Conservation (phyloP, 352 stramenopile species). For the Pythium oligandrum region DNA sequence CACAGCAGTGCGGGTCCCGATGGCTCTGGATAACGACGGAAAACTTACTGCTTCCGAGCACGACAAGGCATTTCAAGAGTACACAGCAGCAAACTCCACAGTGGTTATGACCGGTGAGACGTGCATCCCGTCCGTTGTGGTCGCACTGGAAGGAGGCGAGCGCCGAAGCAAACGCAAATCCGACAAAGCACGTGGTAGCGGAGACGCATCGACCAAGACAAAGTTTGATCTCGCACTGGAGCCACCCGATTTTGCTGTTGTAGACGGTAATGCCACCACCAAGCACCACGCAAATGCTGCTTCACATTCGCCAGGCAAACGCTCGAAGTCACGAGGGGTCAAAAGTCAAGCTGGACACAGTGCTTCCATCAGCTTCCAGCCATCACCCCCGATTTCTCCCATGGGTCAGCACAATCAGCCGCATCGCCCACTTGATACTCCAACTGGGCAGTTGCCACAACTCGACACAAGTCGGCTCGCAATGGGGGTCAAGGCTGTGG, state of each 20-base stretch:
- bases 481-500: conserved; percentile 46
- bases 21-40: neutral
- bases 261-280: conserved; percentile 25
- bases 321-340: conserved; percentile 2
- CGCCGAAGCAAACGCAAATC: neutral
- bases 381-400: too few relatives aligned
- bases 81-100: conserved; percentile 35
- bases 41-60: conserved; percentile 13
- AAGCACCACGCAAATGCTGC: neutral
- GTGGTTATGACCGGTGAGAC: conserved; percentile 1
- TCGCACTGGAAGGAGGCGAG: too few relatives aligned
- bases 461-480: conserved; percentile 49
- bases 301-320: conserved; percentile 30
- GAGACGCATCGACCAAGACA: neutral
- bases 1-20: conserved; percentile 23
- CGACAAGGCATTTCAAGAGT: conserved; percentile 31
- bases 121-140: neutral
- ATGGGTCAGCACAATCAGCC: neutral
- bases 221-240: conserved; percentile 47
- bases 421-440: neutral
- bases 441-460: conserved; percentile 31
- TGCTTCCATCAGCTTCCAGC: too few relatives aligned
- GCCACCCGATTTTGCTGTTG: conserved; percentile 25
- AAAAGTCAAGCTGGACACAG: too few relatives aligned
- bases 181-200: too few relatives aligned